These are phyloP conservation scores for Mariannaea sp. DNA, from an alignment of 2,329 filamentous ascomycete species.

Conservation along the genomic window DNA sequence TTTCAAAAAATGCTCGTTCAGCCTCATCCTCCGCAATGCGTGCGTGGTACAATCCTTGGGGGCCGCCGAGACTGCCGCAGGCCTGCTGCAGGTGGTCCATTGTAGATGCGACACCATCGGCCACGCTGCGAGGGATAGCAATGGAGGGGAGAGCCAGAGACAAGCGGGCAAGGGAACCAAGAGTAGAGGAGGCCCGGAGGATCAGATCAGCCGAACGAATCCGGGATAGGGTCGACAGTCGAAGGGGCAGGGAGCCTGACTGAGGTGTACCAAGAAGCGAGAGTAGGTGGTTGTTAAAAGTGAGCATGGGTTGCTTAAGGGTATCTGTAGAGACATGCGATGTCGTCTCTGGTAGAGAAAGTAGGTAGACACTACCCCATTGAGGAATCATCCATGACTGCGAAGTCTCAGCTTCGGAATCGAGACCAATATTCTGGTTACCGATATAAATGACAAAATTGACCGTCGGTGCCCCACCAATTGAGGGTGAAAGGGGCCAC, in stretches of 20 bases:
- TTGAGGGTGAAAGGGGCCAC: conserved; percentile 94
- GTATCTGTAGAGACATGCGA: conserved; percentile 64
- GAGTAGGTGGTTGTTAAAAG: conserved; percentile 88
- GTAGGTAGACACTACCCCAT: conserved; percentile 77
- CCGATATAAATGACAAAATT: conserved; percentile 95
- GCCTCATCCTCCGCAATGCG: conserved; percentile 85
- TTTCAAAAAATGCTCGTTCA: conserved; percentile 95
- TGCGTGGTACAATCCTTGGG: conserved; percentile 76
- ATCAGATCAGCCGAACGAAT: conserved; percentile 84
- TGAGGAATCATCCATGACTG: conserved; percentile 91
- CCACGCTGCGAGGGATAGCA: conserved; percentile 85
- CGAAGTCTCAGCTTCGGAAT: conserved; percentile 53
- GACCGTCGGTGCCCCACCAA: conserved; percentile 89
- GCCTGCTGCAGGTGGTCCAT: conserved; percentile 77
- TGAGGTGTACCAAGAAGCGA: conserved; percentile 85
- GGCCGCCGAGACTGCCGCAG: conserved; percentile 70
- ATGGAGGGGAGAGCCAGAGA: conserved; percentile 86
- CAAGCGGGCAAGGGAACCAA: conserved; percentile 89
- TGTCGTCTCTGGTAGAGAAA: conserved; percentile 53
- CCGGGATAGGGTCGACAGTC: conserved; percentile 82
- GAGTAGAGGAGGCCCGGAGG: conserved; percentile 86
- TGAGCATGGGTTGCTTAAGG: conserved; percentile 81
- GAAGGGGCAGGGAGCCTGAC: conserved; percentile 81
- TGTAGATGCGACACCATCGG: conserved; percentile 80
- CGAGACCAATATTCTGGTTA: conserved; percentile 68